These are phyloP conservation scores for Xerocomellus amylosporus DNA, from an alignment of 768 basidiomycete genomes.

Conservation along the genomic window DNA sequence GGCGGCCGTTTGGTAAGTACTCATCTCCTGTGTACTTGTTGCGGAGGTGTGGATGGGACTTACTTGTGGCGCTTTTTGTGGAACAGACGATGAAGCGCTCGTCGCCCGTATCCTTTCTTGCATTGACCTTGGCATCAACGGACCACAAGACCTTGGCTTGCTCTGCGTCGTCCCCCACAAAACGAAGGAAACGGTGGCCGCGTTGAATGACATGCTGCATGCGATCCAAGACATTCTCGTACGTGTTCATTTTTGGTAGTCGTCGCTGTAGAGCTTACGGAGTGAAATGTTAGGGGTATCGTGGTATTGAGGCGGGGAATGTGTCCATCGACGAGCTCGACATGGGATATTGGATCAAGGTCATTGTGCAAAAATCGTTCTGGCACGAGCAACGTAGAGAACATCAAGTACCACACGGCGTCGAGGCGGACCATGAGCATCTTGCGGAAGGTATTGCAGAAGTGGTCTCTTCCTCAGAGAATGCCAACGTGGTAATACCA, in stretches of 20 bases:
- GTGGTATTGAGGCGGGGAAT: neutral
- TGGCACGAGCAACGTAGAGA: neutral
- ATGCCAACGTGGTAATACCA: neutral
- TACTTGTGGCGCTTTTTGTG: neutral
- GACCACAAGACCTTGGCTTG: constrained; percentile 13
- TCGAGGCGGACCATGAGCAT: neutral
- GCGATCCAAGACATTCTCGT: constrained; percentile 10
- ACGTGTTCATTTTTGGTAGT: neutral
- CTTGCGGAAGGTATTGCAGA: neutral
- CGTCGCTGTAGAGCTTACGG: neutral
- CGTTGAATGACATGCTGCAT: constrained; percentile 1
- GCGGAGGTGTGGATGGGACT: neutral
- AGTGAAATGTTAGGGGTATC: neutral
- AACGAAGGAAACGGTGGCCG: neutral
- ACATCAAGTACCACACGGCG: neutral
- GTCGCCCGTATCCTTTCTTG: constrained; percentile 4
- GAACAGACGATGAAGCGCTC: constrained; percentile 11
- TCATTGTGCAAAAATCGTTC: neutral
- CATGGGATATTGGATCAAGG: constrained; percentile 19
- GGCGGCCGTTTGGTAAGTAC: constrained; percentile 15
- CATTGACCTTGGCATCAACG: constrained; percentile 2
- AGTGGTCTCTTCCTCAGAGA: neutral
- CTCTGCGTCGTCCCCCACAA: constrained; percentile 7
- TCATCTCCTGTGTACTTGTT: neutral
- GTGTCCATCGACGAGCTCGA: constrained; percentile 10